Evolutionary conservation across 352 stramenopile species (phyloP).

Genomic region (Phytophthora megakarya): DNA sequence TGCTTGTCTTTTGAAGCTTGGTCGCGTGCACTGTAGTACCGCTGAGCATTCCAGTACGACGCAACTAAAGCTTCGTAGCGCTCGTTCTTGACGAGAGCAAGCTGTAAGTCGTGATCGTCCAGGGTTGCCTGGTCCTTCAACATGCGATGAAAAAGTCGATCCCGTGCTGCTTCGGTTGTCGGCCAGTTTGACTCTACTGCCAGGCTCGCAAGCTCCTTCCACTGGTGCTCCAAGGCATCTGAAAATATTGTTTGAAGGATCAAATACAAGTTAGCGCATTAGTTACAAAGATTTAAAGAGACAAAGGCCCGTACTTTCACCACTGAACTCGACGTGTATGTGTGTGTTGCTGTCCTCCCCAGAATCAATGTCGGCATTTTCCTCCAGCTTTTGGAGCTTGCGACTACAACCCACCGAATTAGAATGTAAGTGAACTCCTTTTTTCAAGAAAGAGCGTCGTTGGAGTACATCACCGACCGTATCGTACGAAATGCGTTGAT

Average conservation of each 20-base stretch:
- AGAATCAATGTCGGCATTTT: slow-evolving; percentile 12
- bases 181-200: slow-evolving; percentile 64
- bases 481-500: slow-evolving; percentile 36
- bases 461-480: too few relatives aligned
- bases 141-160: slow-evolving; percentile 72
- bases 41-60: slow-evolving; percentile 46
- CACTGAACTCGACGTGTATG: slow-evolving; percentile 65
- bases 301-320: slow-evolving; percentile 55
- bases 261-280: background rate
- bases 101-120: slow-evolving; percentile 47
- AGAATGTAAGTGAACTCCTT: too few relatives aligned
- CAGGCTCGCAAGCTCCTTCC: slow-evolving; percentile 58
- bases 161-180: slow-evolving; percentile 39
- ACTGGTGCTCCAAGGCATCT: slow-evolving; percentile 71
- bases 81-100: slow-evolving; percentile 52
- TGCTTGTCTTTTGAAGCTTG: slow-evolving; percentile 6
- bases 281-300: background rate
- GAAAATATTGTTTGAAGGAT: background rate
- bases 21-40: slow-evolving; percentile 34
- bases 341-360: slow-evolving; percentile 34
- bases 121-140: slow-evolving; percentile 65
- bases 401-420: slow-evolving; percentile 15
- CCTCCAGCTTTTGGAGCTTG: slow-evolving; percentile 28
- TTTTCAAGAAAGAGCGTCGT: too few relatives aligned
- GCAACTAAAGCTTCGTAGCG: slow-evolving; percentile 54